These are phyloP conservation scores for Ascochyta pisi DNA, from an alignment of 2,329 filamentous ascomycete species.

Conservation along the genomic window DNA sequence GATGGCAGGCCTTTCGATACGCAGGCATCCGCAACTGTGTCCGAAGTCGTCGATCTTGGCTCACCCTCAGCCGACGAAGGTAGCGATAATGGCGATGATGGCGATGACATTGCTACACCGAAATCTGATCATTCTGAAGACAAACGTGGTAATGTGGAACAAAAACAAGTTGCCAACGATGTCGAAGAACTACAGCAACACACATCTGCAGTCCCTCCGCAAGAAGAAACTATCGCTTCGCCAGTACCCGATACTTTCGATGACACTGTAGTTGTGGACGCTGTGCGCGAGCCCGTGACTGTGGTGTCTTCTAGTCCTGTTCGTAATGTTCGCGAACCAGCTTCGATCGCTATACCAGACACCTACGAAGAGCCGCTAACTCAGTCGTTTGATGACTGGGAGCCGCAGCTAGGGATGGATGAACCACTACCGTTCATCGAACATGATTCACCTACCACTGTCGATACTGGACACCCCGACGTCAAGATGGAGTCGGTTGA, in stretches of 20 bases:
- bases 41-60: slow-evolving; percentile 34
- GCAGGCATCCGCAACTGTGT: slow-evolving; percentile 8
- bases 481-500: slow-evolving; percentile 44
- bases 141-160: background rate
- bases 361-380: background rate
- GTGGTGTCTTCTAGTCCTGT: background rate
- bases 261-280: background rate
- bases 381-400: background rate
- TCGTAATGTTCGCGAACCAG: background rate
- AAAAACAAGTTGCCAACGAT: background rate
- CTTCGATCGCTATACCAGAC: background rate
- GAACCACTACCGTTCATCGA: slow-evolving; percentile 16
- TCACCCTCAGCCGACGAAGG: slow-evolving; percentile 22
- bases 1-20: background rate
- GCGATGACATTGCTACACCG: too few species aligned
- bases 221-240: background rate
- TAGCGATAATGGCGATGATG: background rate
- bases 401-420: slow-evolving; percentile 13
- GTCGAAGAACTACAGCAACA: background rate
- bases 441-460: background rate
- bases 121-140: background rate
- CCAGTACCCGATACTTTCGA: background rate
- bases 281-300: background rate
- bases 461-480: slow-evolving; percentile 18
- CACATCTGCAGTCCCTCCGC: background rate